A percentile compares a stretch with the other conserved stretches of the same genome.
Evolutionary conservation across 2,329 filamentous ascomycete genomes (phyloP).

Genomic region (Hymenoscyphus linearis): DNA sequence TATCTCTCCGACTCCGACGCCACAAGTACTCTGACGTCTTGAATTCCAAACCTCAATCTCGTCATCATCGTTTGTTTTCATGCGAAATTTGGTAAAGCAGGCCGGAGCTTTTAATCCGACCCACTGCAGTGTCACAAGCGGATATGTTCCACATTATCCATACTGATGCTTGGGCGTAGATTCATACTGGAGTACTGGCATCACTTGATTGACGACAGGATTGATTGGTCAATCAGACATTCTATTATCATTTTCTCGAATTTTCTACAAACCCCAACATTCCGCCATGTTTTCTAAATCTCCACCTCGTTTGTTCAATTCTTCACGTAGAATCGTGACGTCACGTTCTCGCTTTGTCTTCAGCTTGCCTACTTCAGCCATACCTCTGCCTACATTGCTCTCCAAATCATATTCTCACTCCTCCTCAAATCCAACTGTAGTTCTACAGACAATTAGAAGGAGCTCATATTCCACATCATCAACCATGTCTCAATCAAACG

Average conservation of each 20-base stretch:
- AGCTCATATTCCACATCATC: constrained; percentile 7
- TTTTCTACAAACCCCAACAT: not conserved
- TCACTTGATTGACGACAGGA: not conserved
- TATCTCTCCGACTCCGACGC: not conserved
- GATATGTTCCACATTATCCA: not conserved
- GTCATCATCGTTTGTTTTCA: not conserved
- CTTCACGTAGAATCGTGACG: constrained; percentile 1
- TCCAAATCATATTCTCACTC: not conserved
- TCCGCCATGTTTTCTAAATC: not conserved
- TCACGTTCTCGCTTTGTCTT: constrained; percentile 2
- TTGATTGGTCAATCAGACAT: not conserved
- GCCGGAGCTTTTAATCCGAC: not conserved
- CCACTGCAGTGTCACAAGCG: not conserved
- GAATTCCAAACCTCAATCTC: not conserved
- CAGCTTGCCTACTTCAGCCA: not conserved
- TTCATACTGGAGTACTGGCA: too few relatives aligned
- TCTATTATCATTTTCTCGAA: not conserved
- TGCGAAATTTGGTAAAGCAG: not conserved
- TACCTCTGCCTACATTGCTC: not conserved
- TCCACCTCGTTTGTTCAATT: not conserved
- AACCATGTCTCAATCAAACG: constrained; percentile 24
- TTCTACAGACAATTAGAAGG: constrained; percentile 6
- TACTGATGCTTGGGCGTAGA: not conserved
- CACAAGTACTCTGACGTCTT: not conserved
- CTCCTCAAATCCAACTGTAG: not conserved